Percentiles rank a stretch among this genome's conserved stretches.
phyloP scores from a whole-genome alignment of 2,329 filamentous ascomycete species.

The Diaporthe sp. region DNA sequence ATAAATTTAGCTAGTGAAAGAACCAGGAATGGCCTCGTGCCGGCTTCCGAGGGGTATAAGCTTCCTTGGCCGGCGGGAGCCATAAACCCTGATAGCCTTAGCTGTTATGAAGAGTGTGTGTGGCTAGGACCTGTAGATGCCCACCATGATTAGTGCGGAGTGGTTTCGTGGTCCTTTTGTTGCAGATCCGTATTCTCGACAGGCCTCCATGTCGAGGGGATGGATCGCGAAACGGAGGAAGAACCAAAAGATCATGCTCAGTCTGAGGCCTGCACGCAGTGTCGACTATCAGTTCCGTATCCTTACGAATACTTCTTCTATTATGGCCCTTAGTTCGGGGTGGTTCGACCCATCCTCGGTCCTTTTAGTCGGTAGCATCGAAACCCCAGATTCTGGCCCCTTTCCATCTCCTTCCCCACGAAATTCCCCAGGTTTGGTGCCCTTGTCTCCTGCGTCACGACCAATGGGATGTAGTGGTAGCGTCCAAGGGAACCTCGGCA shows the following conservation, averaged over 20 bases:
- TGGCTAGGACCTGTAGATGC: background rate
- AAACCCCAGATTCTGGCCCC: conserved; percentile 33
- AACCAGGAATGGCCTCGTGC: background rate
- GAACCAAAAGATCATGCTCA: background rate
- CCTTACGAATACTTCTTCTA: conserved; percentile 1
- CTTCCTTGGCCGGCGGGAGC: conserved; percentile 18
- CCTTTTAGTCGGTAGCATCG: conserved; percentile 2
- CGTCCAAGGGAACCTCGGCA: conserved; percentile 30
- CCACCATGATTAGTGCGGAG: background rate
- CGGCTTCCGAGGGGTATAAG: conserved; percentile 16
- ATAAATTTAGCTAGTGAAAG: background rate
- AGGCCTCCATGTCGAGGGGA: background rate
- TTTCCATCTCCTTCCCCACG: conserved; percentile 14
- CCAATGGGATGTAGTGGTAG: background rate
- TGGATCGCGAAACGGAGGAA: background rate
- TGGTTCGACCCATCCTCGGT: background rate
- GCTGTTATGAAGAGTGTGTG: background rate
- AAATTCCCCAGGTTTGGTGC: conserved; percentile 18
- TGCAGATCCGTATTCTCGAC: background rate
- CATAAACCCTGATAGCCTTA: background rate
- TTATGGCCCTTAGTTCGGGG: background rate
- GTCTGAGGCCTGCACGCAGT: background rate
- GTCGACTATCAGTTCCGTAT: background rate
- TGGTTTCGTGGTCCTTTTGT: background rate
- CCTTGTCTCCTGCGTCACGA: background rate